A percentile compares a stretch with the other conserved stretches of the same genome.
phyloP scores from a whole-genome alignment of 768 basidiomycete species.

The Tricholoma terreum region DNA sequence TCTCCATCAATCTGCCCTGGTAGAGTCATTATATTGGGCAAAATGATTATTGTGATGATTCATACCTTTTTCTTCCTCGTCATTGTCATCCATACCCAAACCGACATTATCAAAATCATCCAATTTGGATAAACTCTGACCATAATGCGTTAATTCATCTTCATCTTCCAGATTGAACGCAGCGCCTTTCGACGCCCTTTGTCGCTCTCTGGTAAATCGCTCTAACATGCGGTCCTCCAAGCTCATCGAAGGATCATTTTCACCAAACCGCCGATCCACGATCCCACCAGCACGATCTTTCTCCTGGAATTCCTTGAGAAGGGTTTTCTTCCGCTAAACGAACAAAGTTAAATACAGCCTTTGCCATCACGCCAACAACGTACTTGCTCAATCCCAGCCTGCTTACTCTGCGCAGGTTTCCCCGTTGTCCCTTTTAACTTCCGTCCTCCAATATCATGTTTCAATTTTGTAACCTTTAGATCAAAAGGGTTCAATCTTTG shows the following conservation, averaged over 20 bases:
- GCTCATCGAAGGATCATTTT: conserved; percentile 89
- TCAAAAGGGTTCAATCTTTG: conserved; percentile 92
- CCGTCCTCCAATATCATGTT: conserved; percentile 89
- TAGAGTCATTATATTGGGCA: background rate
- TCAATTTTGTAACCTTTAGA: conserved; percentile 84
- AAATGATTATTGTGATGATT: background rate
- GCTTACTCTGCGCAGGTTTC: conserved; percentile 83
- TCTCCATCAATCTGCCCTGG: conserved; percentile 66
- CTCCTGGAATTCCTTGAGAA: conserved; percentile 85
- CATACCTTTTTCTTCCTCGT: conserved; percentile 45
- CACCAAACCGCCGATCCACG: conserved; percentile 93
- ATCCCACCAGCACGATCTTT: conserved; percentile 84
- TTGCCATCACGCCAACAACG: conserved; percentile 15
- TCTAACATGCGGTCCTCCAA: conserved; percentile 96
- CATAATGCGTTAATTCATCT: conserved; percentile 88
- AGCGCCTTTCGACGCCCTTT: conserved; percentile 69
- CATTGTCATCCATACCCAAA: conserved; percentile 56
- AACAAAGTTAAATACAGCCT: background rate
- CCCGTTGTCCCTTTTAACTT: conserved; percentile 82
- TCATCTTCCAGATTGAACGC: conserved; percentile 92
- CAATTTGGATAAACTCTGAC: conserved; percentile 78
- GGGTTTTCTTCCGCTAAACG: conserved; percentile 74
- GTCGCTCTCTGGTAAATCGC: conserved; percentile 89
- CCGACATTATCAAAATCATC: conserved; percentile 82
- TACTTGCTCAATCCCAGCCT: conserved; percentile 88